Conservation (phyloP, 179 eudicot species). For the Carnegiea gigantea region DNA sequence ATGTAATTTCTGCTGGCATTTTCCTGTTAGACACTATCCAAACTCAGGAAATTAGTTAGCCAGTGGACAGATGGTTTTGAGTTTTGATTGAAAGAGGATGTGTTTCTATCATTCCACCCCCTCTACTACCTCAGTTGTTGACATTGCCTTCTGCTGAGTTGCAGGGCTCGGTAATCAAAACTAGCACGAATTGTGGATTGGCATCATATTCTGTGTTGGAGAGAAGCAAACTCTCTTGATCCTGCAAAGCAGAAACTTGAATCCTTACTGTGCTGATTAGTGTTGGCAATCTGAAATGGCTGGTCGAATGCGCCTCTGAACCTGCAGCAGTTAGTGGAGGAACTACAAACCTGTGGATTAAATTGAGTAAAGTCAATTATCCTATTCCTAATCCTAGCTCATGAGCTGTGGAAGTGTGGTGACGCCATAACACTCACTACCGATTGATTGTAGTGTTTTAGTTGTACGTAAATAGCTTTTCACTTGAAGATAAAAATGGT, state of each 20-base stretch:
- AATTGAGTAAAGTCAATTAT: too few relatives aligned
- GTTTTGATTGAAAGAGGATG: too few relatives aligned
- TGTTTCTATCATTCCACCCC: neutral
- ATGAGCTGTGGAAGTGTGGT: too few relatives aligned
- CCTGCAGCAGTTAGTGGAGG: neutral
- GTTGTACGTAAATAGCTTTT: too few relatives aligned
- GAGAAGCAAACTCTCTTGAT: neutral
- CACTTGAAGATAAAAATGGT: too few relatives aligned
- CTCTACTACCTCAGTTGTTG: neutral
- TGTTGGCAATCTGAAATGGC: neutral
- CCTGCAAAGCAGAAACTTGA: neutral
- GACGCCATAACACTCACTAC: neutral
- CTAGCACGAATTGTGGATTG: neutral
- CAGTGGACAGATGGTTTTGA: too few relatives aligned
- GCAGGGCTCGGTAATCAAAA: neutral
- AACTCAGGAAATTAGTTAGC: too few relatives aligned
- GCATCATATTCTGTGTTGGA: neutral
- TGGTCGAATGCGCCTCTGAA: neutral
- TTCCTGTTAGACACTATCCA: too few relatives aligned
- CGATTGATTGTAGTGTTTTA: neutral
- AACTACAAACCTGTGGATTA: too few relatives aligned
- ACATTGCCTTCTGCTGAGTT: neutral
- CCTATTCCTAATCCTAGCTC: neutral
- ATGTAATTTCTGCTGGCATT: too few relatives aligned
- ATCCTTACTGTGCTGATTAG: neutral